These are phyloP conservation scores for Leishmania gerbilli DNA, from an alignment of 208 protist species.

Conservation along the genomic window DNA sequence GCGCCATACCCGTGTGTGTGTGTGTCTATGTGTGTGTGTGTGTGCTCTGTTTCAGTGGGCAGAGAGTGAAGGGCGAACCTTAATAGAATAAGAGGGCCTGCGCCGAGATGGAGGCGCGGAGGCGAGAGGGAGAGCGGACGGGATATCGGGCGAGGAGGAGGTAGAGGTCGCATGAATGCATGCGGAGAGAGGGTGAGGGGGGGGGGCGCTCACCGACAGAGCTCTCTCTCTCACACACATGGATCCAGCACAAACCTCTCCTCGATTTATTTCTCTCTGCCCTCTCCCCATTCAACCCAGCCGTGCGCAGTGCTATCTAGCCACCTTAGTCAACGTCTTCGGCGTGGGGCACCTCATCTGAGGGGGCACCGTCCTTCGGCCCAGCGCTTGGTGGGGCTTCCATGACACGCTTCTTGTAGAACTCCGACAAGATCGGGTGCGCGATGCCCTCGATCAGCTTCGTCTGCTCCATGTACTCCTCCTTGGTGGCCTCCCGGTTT, in stretches of 20 bases:
- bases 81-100: no score
- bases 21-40: neutral
- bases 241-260: neutral
- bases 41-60: no score
- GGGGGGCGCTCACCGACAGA: neutral
- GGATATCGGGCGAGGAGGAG: neutral
- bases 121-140: neutral
- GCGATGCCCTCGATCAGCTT: constrained; percentile 92
- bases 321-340: constrained; percentile 60
- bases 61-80: no score
- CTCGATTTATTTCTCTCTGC: constrained; percentile 5
- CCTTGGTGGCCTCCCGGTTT: constrained; percentile 73
- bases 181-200: neutral
- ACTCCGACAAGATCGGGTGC: constrained; percentile 95
- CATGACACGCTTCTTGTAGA: constrained; percentile 88
- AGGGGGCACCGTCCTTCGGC: neutral
- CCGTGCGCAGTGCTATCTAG: neutral
- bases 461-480: constrained; percentile 93
- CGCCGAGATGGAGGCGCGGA: no score
- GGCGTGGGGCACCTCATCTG: constrained; percentile 25
- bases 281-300: neutral
- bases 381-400: constrained; percentile 46
- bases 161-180: neutral
- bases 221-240: neutral
- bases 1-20: neutral